Evolutionary conservation across 1,284 basidiomycete species (phyloP).

Genomic region (Cryptococcus jaspeensis): DNA sequence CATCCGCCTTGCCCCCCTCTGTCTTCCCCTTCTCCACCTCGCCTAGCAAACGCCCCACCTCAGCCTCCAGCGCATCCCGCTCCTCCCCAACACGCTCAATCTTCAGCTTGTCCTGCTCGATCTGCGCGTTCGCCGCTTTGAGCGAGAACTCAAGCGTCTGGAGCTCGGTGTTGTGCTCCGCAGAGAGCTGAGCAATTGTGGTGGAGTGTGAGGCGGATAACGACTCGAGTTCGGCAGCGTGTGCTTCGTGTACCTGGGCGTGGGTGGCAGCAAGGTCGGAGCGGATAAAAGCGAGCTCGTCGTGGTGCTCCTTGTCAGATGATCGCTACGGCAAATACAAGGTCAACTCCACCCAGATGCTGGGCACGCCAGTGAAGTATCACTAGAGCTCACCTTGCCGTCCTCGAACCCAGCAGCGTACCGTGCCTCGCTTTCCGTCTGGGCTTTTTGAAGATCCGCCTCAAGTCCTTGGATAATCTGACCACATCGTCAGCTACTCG

Average conservation of each 20-base stretch:
- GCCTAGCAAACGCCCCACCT: constrained; percentile 9
- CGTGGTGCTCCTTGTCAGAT: constrained; percentile 17
- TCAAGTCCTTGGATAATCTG: constrained; percentile 18
- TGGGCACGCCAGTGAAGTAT: neutral
- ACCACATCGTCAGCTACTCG: neutral
- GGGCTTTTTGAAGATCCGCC: constrained; percentile 13
- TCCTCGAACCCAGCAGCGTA: constrained; percentile 18
- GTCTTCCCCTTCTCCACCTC: constrained; percentile 6
- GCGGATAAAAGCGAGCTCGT: constrained; percentile 25
- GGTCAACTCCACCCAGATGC: too few species aligned
- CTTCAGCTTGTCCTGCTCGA: constrained; percentile 4
- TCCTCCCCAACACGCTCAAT: constrained; percentile 11
- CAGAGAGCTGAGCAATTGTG: constrained; percentile 10
- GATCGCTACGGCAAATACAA: constrained; percentile 16
- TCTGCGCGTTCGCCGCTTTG: constrained; percentile 4
- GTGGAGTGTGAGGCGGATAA: constrained; percentile 26
- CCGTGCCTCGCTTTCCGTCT: constrained; percentile 19
- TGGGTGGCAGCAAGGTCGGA: constrained; percentile 21
- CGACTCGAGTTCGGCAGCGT: constrained; percentile 27
- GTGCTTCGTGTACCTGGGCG: constrained; percentile 18
- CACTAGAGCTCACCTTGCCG: constrained; percentile 21
- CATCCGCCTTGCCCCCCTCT: neutral
- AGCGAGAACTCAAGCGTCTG: constrained; percentile 8
- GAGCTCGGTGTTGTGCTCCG: constrained; percentile 12
- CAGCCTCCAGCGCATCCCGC: constrained; percentile 9